Evolutionary conservation across 306 rosid genomes (phyloP).

Genomic region (Rosa multiflora): DNA sequence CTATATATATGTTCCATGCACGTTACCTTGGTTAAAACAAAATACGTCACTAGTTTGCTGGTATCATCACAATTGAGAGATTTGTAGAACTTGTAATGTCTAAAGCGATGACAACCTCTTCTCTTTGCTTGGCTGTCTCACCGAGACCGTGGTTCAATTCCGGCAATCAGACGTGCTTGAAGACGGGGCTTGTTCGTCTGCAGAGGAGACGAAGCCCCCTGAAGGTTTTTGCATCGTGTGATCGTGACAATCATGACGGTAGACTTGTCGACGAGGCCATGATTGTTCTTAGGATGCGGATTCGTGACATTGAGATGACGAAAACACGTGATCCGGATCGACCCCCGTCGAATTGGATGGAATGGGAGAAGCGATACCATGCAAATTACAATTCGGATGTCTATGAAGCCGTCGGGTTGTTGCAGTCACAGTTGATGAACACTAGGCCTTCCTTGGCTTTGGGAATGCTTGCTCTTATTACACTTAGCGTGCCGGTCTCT

Average conservation of each 20-base stretch:
- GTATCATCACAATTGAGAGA: not conserved
- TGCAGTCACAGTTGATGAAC: conserved; percentile 36
- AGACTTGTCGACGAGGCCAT: conserved; percentile 55
- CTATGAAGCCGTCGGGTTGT: conserved; percentile 31
- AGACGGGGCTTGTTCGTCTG: conserved; percentile 1
- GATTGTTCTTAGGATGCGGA: conserved; percentile 53
- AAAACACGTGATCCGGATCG: conserved; percentile 2
- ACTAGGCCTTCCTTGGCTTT: conserved; percentile 34
- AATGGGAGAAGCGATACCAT: conserved; percentile 35
- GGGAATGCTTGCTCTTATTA: conserved; percentile 27
- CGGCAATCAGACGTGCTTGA: not conserved
- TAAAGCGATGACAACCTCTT: conserved; percentile 25
- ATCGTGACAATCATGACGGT: conserved; percentile 41
- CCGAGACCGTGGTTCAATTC: conserved; percentile 3
- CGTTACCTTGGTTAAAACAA: not conserved
- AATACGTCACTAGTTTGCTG: not conserved
- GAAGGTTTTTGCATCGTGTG: conserved; percentile 31
- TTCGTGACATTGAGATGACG: conserved; percentile 41
- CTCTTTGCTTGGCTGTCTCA: conserved; percentile 22
- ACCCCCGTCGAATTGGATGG: conserved; percentile 32
- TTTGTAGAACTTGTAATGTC: not conserved
- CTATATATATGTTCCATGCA: not conserved
- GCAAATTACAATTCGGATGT: conserved; percentile 18
- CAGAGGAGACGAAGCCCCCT: not conserved
- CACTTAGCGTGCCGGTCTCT: conserved; percentile 23